Percentiles rank a stretch among this genome's conserved stretches.
Evolutionary conservation across 768 basidiomycete genomes (phyloP).

Genomic region (Clathrus columnatus): DNA sequence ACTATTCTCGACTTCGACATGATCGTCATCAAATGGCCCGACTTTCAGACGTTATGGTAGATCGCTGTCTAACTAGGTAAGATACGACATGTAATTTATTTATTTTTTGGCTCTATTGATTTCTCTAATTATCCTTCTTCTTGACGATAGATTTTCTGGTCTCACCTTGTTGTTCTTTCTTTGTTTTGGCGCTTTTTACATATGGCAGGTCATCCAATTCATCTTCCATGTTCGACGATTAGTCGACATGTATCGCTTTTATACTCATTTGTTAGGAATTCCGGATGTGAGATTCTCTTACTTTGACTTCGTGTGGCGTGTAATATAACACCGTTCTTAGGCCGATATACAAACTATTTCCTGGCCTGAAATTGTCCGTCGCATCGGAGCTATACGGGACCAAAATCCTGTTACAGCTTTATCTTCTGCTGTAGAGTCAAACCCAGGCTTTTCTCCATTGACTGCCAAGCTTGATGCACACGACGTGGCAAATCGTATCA

Average conservation of each 20-base stretch:
- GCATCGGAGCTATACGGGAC: constrained; percentile 83
- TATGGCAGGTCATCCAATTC: constrained; percentile 82
- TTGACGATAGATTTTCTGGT: constrained; percentile 60
- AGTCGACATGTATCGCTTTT: constrained; percentile 93
- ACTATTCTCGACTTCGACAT: constrained; percentile 72
- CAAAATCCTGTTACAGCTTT: constrained; percentile 89
- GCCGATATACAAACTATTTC: constrained; percentile 96
- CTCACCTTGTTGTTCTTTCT: constrained; percentile 78
- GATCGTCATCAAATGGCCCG: constrained; percentile 44
- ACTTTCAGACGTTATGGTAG: constrained; percentile 75
- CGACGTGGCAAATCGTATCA: constrained; percentile 94
- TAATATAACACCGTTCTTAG: constrained; percentile 32
- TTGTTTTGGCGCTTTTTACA: constrained; percentile 78
- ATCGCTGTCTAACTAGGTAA: constrained; percentile 77
- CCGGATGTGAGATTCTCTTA: constrained; percentile 63
- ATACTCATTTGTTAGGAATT: constrained; percentile 85
- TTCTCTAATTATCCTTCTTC: not conserved
- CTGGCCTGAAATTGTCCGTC: constrained; percentile 90
- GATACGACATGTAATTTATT: constrained; percentile 18
- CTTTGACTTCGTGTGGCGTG: constrained; percentile 10
- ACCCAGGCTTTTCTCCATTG: constrained; percentile 46
- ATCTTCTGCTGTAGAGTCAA: constrained; percentile 47
- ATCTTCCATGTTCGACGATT: constrained; percentile 66
- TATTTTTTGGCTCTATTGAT: not conserved
- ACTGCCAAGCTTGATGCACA: constrained; percentile 93